These are phyloP conservation scores for Aspergillus hortae DNA, from an alignment of 2,329 filamentous ascomycete genomes.

Conservation along the genomic window DNA sequence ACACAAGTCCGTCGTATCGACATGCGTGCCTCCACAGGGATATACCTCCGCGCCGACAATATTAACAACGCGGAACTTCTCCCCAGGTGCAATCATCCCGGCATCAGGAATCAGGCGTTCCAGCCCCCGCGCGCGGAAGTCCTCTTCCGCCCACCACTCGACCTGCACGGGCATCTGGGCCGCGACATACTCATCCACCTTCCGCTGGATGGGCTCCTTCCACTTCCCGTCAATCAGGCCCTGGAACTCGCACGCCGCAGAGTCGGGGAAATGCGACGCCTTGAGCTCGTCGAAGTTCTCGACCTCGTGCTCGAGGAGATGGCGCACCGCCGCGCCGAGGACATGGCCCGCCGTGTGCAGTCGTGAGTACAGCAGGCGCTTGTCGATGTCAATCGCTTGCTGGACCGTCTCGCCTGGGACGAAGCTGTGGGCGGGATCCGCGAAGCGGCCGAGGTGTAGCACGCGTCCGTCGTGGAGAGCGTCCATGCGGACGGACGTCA, in stretches of 20 bases:
- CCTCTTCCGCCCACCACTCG: constrained; percentile 64
- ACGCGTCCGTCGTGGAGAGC: constrained; percentile 54
- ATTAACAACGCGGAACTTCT: constrained; percentile 64
- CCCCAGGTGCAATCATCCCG: constrained; percentile 43
- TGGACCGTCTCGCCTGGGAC: constrained; percentile 43
- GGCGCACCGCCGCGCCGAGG: constrained; percentile 63
- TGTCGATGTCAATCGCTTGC: constrained; percentile 59
- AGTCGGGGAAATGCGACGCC: constrained; percentile 67
- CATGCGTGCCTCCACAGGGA: constrained; percentile 73
- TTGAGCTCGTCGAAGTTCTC: constrained; percentile 63
- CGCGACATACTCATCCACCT: constrained; percentile 57
- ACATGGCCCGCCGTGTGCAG: constrained; percentile 73
- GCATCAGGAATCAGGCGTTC: constrained; percentile 55
- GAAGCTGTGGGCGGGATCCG: constrained; percentile 31
- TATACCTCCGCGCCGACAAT: constrained; percentile 68
- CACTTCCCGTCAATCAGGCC: constrained; percentile 63
- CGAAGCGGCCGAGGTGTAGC: constrained; percentile 63
- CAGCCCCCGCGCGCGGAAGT: constrained; percentile 54
- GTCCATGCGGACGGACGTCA: constrained; percentile 56
- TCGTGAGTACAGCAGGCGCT: constrained; percentile 61
- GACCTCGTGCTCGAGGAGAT: constrained; percentile 52
- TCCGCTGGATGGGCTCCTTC: constrained; percentile 60
- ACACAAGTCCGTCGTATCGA: constrained; percentile 55
- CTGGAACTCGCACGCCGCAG: constrained; percentile 64
- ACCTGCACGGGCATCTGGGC: constrained; percentile 58